phyloP scores from a whole-genome alignment of 352 stramenopile genomes.

The Phytophthora boehmeriae region DNA sequence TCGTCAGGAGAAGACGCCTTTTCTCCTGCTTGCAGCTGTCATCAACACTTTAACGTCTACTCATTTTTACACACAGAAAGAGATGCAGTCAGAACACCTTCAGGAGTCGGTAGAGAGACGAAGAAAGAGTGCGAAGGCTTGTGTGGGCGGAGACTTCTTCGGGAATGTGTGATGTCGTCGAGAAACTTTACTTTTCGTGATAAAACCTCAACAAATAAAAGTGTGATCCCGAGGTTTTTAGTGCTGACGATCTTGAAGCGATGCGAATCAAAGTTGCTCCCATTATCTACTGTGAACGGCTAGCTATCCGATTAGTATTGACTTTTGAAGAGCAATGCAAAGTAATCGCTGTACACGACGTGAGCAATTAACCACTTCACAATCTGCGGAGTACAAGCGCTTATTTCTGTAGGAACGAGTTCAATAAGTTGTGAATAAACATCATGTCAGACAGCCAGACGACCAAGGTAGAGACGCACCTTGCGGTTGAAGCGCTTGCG shows the following conservation, averaged over 20 bases:
- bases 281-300: too few species aligned
- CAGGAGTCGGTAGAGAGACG: neutral
- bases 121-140: neutral
- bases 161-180: neutral
- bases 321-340: too few species aligned
- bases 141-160: constrained; percentile 5
- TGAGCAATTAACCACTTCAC: neutral
- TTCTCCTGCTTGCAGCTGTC: constrained; percentile 24
- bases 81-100: neutral
- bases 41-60: constrained; percentile 1
- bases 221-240: too few species aligned
- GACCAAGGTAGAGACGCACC: constrained; percentile 25
- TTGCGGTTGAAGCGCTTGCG: constrained; percentile 77
- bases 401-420: constrained; percentile 26
- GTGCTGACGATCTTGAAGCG: neutral
- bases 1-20: constrained; percentile 27
- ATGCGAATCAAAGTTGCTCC: neutral
- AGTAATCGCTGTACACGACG: neutral
- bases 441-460: neutral
- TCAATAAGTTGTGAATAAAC: too few species aligned
- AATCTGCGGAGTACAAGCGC: neutral
- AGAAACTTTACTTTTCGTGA: neutral
- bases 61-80: constrained; percentile 4
- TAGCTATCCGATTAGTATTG: too few species aligned
- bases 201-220: too few species aligned